Percentiles rank a stretch among this genome's conserved stretches.
Conservation (phyloP, 2,329 filamentous ascomycete species). For the Penicillium sp. region DNA sequence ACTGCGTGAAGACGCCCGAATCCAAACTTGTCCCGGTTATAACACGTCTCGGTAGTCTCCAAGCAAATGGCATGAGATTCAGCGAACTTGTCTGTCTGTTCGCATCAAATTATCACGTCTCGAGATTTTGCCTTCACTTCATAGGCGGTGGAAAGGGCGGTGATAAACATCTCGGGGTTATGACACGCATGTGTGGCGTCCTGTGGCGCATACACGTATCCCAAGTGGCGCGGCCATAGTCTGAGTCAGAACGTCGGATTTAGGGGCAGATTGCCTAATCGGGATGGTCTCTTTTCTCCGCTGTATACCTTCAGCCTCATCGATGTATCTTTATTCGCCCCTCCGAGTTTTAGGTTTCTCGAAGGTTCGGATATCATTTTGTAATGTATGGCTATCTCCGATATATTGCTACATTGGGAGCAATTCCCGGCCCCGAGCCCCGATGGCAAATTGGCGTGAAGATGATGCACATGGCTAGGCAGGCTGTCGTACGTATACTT, state of each 20-base stretch:
- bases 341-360: constrained; percentile 5
- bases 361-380: neutral
- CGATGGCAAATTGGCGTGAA: constrained; percentile 4
- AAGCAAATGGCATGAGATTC: neutral
- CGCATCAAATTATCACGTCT: neutral
- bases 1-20: neutral
- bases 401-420: constrained; percentile 1
- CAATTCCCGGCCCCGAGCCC: constrained; percentile 2
- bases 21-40: neutral
- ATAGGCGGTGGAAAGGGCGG: neutral
- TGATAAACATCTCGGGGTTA: too few species aligned
- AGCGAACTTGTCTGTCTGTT: neutral
- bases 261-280: neutral
- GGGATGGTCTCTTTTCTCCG: neutral
- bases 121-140: neutral
- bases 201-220: neutral
- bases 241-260: constrained; percentile 15
- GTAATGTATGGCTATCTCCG: neutral
- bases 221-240: neutral
- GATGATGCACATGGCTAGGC: constrained; percentile 12
- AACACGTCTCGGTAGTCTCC: neutral
- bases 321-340: constrained; percentile 6
- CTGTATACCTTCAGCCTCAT: neutral
- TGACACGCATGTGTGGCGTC: constrained; percentile 3
- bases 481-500: constrained; percentile 18